Evolutionary conservation across 2,329 filamentous ascomycete genomes (phyloP).

Genomic region (Lojkania enalia): DNA sequence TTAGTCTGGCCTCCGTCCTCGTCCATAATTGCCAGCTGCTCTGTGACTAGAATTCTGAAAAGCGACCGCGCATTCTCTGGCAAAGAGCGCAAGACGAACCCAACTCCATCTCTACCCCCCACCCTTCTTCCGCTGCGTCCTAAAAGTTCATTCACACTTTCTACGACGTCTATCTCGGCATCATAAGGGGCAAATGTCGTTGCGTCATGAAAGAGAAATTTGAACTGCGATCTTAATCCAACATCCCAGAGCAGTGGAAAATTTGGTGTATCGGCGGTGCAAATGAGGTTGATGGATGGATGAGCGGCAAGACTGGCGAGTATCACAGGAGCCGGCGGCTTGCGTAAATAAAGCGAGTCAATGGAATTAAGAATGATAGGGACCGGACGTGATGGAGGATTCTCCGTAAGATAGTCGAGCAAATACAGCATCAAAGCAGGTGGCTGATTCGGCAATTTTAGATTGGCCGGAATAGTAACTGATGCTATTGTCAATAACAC

Average conservation of each 20-base stretch:
- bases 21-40: slow-evolving; percentile 71
- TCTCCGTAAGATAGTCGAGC: slow-evolving; percentile 60
- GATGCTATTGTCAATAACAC: slow-evolving; percentile 69
- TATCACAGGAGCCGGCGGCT: slow-evolving; percentile 67
- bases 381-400: slow-evolving; percentile 50
- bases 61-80: slow-evolving; percentile 90
- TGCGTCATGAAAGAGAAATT: slow-evolving; percentile 89
- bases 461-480: slow-evolving; percentile 57
- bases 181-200: slow-evolving; percentile 82
- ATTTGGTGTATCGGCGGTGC: slow-evolving; percentile 84
- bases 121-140: slow-evolving; percentile 78
- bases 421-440: slow-evolving; percentile 70
- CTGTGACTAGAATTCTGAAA: slow-evolving; percentile 81
- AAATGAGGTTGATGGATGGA: slow-evolving; percentile 70
- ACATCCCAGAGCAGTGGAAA: slow-evolving; percentile 91
- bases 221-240: slow-evolving; percentile 77
- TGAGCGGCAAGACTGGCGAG: slow-evolving; percentile 78
- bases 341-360: slow-evolving; percentile 77
- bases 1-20: slow-evolving; percentile 49
- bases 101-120: slow-evolving; percentile 87
- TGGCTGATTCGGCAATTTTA: slow-evolving; percentile 66
- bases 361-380: slow-evolving; percentile 83
- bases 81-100: slow-evolving; percentile 85
- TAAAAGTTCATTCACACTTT: slow-evolving; percentile 85
- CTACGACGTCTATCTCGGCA: slow-evolving; percentile 79